phyloP scores from a whole-genome alignment of 2,329 filamentous ascomycete species.

The Aspergillus ibericus region DNA sequence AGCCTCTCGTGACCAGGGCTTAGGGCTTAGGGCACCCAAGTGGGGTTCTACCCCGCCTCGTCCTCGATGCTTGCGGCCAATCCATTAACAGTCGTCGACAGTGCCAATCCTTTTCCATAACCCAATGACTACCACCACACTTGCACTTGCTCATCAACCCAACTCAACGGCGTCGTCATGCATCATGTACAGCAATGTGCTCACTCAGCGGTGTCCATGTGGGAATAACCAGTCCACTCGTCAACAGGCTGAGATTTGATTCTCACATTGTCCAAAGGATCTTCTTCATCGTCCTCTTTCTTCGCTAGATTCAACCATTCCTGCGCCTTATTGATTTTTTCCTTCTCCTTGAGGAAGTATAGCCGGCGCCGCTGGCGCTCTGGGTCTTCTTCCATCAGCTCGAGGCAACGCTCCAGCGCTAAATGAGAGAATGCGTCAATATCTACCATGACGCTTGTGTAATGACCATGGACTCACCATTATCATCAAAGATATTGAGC shows the following conservation, averaged over 20 bases:
- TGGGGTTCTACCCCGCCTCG: constrained; percentile 31
- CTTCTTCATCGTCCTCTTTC: constrained; percentile 15
- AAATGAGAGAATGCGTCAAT: neutral
- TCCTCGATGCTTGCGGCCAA: neutral
- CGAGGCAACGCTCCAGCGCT: constrained; percentile 37
- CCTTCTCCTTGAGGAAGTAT: constrained; percentile 31
- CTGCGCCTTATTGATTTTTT: constrained; percentile 37
- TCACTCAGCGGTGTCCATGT: neutral
- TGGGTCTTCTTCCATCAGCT: constrained; percentile 40
- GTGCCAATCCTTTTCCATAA: too few relatives aligned
- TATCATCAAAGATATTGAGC: constrained; percentile 30
- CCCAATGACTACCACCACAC: too few relatives aligned
- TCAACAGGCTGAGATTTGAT: constrained; percentile 15
- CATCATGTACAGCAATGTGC: neutral
- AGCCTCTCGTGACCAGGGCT: constrained; percentile 15
- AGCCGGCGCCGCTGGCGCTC: constrained; percentile 35
- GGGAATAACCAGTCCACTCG: neutral
- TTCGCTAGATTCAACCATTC: constrained; percentile 28
- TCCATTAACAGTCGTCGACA: neutral
- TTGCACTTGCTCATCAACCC: neutral
- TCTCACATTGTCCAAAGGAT: neutral
- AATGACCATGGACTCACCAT: constrained; percentile 28
- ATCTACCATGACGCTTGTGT: neutral
- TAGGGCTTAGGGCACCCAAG: constrained; percentile 38
- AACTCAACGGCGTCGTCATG: neutral